Conservation (phyloP, 2,329 filamentous ascomycete species). For the Dryadomyces sulphureus region DNA sequence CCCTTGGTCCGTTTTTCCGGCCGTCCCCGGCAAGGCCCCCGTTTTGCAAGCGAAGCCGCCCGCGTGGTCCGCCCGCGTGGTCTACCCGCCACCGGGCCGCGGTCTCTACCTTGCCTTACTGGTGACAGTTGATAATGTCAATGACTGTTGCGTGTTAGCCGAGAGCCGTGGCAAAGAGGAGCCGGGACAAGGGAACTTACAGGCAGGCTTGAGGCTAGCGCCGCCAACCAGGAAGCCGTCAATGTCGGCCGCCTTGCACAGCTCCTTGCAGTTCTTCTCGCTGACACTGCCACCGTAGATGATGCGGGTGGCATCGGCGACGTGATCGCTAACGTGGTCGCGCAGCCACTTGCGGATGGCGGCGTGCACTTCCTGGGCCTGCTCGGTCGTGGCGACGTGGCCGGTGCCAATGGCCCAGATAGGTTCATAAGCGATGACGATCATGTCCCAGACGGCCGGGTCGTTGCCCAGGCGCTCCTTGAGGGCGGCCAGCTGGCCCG, state of each 20-base stretch:
- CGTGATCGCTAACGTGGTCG: slow-evolving; percentile 57
- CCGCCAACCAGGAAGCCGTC: slow-evolving; percentile 96
- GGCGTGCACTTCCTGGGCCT: slow-evolving; percentile 88
- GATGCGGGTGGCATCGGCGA: slow-evolving; percentile 76
- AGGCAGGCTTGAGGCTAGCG: slow-evolving; percentile 92
- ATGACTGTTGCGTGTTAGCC: slow-evolving; percentile 25
- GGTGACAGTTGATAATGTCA: slow-evolving; percentile 44
- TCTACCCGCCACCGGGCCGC: background rate
- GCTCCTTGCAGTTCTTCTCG: slow-evolving; percentile 94
- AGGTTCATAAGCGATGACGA: slow-evolving; percentile 96
- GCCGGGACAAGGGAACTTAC: slow-evolving; percentile 33
- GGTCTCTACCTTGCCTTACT: slow-evolving; percentile 19
- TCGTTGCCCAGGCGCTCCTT: slow-evolving; percentile 56
- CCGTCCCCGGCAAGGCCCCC: too few species aligned
- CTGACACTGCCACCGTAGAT: slow-evolving; percentile 94
- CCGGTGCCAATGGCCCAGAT: slow-evolving; percentile 95
- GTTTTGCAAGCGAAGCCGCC: too few species aligned
- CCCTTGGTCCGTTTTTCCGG: too few species aligned
- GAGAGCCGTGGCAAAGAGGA: background rate
- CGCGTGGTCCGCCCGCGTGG: too few species aligned
- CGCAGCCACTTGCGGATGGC: slow-evolving; percentile 84
- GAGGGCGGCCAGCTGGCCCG: slow-evolving; percentile 66
- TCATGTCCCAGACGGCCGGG: slow-evolving; percentile 55
- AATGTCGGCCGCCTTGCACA: slow-evolving; percentile 86
- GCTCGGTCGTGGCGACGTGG: slow-evolving; percentile 76